Conservation (phyloP, 164 flowering plant genomes). For the Vitis vinifera region DNA sequence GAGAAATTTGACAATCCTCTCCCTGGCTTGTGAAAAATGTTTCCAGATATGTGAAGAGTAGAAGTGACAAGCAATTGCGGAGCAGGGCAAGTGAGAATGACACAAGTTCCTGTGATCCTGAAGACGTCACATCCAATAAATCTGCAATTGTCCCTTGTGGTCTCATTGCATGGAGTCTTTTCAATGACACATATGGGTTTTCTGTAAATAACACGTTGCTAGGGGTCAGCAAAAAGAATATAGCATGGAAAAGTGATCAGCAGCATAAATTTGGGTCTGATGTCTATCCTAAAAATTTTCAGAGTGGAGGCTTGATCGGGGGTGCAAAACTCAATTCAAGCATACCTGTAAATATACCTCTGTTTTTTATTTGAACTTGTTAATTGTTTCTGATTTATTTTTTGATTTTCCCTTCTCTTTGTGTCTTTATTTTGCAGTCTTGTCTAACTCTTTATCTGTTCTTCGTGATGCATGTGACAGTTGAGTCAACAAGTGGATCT, state of each 20-base stretch:
- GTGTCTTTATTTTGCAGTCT: not conserved
- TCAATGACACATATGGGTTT: slow-evolving; percentile 77
- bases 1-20: not conserved
- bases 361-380: not conserved
- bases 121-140: slow-evolving; percentile 23
- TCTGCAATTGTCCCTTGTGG: slow-evolving; percentile 80
- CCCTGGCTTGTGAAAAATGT: not conserved
- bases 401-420: not conserved
- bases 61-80: slow-evolving; percentile 69
- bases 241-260: slow-evolving; percentile 90
- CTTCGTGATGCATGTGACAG: slow-evolving; percentile 35
- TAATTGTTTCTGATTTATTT: not conserved
- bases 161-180: slow-evolving; percentile 87
- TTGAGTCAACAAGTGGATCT: slow-evolving; percentile 88
- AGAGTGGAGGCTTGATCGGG: slow-evolving; percentile 62
- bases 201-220: slow-evolving; percentile 33
- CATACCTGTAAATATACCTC: slow-evolving; percentile 55
- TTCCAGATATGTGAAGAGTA: slow-evolving; percentile 74
- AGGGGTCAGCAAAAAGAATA: slow-evolving; percentile 61
- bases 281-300: slow-evolving; percentile 87
- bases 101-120: slow-evolving; percentile 54
- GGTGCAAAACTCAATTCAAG: slow-evolving; percentile 75
- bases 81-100: slow-evolving; percentile 29
- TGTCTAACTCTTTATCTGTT: not conserved
- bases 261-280: slow-evolving; percentile 65